These are phyloP conservation scores for Penicillium sp. DNA, from an alignment of 2,329 filamentous ascomycete species.

Conservation along the genomic window DNA sequence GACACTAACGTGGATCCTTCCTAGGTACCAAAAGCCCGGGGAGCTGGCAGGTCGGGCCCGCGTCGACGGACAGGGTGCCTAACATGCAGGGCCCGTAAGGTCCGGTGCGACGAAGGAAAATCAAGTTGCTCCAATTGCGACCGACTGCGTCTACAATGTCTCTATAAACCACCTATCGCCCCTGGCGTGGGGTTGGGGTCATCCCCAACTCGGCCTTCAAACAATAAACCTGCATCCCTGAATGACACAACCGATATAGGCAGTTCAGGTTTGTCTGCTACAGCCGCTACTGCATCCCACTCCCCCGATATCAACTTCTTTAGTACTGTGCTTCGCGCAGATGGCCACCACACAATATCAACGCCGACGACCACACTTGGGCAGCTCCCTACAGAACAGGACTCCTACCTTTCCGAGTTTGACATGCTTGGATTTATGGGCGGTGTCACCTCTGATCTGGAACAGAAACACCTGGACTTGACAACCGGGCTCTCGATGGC, in stretches of 20 bases:
- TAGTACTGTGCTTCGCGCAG: slow-evolving; percentile 27
- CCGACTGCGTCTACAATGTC: slow-evolving; percentile 30
- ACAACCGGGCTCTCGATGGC: slow-evolving; percentile 19
- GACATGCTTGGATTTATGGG: slow-evolving; percentile 39
- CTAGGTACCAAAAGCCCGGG: slow-evolving; percentile 30
- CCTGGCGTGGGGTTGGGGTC: slow-evolving; percentile 8
- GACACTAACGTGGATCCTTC: slow-evolving; percentile 10
- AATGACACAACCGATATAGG: not conserved
- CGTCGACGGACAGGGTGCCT: slow-evolving; percentile 36
- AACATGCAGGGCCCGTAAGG: slow-evolving; percentile 37
- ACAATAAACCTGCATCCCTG: not conserved
- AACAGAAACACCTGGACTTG: slow-evolving; percentile 35
- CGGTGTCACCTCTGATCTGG: slow-evolving; percentile 35
- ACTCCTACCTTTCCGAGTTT: slow-evolving; percentile 19
- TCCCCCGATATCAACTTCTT: slow-evolving; percentile 28
- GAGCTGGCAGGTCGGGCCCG: slow-evolving; percentile 35
- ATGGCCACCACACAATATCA: slow-evolving; percentile 20
- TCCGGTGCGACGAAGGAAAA: slow-evolving; percentile 36
- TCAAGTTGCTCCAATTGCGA: slow-evolving; percentile 36
- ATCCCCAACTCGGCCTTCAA: not conserved
- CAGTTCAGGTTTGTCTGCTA: not conserved
- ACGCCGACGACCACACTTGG: slow-evolving; percentile 5
- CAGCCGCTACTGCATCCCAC: slow-evolving; percentile 3
- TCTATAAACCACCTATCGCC: slow-evolving; percentile 27
- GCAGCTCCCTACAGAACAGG: slow-evolving; percentile 5